Conservation (phyloP, 768 basidiomycete species). For the Auriscalpium microsporum region DNA sequence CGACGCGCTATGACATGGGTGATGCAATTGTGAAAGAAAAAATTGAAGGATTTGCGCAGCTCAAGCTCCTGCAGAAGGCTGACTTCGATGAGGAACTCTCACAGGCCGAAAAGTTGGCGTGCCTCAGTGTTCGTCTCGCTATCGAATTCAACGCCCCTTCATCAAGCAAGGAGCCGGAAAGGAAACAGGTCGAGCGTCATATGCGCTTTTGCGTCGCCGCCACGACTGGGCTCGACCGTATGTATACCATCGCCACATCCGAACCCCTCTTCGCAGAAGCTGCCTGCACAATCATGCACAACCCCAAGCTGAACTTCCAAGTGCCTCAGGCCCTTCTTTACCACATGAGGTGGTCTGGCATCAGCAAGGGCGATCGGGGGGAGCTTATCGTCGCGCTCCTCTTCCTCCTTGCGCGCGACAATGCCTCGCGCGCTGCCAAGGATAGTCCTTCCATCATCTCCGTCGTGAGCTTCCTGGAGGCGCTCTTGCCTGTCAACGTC, state of each 20-base stretch:
- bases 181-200: conserved; percentile 24
- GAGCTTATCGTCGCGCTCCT: conserved; percentile 17
- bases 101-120: conserved; percentile 1
- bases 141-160: conserved; percentile 21
- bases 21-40: too few species aligned
- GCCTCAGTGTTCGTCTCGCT: conserved; percentile 17
- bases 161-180: conserved; percentile 11
- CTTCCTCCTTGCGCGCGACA: conserved; percentile 18
- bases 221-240: conserved; percentile 9
- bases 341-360: not conserved
- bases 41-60: conserved; percentile 6
- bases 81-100: too few species aligned
- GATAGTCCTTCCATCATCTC: too few species aligned
- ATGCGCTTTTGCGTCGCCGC: conserved; percentile 23
- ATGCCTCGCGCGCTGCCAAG: too few species aligned
- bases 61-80: conserved; percentile 3
- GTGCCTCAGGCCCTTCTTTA: not conserved
- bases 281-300: conserved; percentile 13
- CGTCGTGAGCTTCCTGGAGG: too few species aligned
- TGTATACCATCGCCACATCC: conserved; percentile 19
- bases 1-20: conserved; percentile 9
- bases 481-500: too few species aligned
- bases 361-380: conserved; percentile 19
- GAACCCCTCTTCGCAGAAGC: conserved; percentile 25
- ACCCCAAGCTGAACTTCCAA: too few species aligned